Percentiles rank a stretch among this genome's conserved stretches.
Evolutionary conservation across 75 land plant species (phyloP).

Genomic region (Ceratopteris richardii): DNA sequence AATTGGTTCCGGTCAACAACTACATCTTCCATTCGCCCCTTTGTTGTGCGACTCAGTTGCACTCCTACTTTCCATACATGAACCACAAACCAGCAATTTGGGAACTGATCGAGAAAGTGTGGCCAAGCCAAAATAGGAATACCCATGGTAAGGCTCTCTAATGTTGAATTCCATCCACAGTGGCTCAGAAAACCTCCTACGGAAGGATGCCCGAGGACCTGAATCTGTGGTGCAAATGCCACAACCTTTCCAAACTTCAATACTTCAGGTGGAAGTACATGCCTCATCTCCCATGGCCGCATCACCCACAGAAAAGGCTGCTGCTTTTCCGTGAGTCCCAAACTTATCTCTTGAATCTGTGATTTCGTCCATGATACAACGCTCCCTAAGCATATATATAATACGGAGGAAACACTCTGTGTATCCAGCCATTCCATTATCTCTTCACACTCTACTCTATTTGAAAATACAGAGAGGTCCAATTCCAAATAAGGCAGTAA

Average conservation of each 20-base stretch:
- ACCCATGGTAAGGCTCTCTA: slow-evolving; percentile 6
- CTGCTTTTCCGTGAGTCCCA: slow-evolving; percentile 2
- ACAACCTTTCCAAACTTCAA: neutral
- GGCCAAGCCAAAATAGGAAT: neutral
- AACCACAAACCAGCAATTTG: neutral
- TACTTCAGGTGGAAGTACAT: neutral
- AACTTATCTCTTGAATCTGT: slow-evolving; percentile 8
- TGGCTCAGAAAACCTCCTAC: slow-evolving; percentile 11
- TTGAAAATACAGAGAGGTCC: neutral
- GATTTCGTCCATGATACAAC: neutral
- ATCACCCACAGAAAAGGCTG: slow-evolving; percentile 14
- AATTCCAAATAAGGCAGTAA: neutral
- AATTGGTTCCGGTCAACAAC: too few relatives aligned
- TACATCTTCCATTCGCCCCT: too few relatives aligned
- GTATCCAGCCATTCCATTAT: slow-evolving; percentile 3
- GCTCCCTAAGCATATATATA: slow-evolving; percentile 12
- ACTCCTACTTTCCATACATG: slow-evolving; percentile 2
- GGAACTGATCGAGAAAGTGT: neutral
- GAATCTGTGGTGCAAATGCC: neutral
- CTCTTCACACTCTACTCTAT: neutral
- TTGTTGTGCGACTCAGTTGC: too few relatives aligned
- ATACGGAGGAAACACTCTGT: neutral
- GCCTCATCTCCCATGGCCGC: neutral
- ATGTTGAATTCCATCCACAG: slow-evolving; percentile 10
- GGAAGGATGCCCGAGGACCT: slow-evolving; percentile 8